These are phyloP conservation scores for Aureobasidium subglaciale DNA, from an alignment of 2,329 filamentous ascomycete genomes.

Conservation along the genomic window DNA sequence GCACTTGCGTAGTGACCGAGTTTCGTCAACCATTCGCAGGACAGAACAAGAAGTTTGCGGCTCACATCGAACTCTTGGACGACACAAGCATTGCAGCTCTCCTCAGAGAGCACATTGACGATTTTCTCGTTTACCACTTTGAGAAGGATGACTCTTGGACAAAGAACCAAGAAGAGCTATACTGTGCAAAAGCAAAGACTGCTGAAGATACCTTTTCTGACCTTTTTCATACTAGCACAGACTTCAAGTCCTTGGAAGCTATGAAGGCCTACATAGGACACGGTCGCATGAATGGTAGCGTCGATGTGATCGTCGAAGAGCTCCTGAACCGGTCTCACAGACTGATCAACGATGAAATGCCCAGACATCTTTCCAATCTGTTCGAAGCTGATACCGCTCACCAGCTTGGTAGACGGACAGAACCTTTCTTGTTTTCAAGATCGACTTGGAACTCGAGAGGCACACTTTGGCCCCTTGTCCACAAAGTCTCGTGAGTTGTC, in stretches of 20 bases:
- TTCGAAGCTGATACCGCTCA: neutral
- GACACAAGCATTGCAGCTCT: neutral
- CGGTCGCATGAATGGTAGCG: neutral
- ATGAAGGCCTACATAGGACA: neutral
- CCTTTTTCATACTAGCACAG: neutral
- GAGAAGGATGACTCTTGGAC: neutral
- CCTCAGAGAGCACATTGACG: no score
- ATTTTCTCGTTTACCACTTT: no score
- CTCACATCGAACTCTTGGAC: neutral
- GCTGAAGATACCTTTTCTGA: neutral
- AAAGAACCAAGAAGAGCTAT: neutral
- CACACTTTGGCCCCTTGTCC: neutral
- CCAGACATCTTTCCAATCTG: no score
- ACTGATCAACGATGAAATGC: neutral
- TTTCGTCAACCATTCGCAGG: constrained; percentile 9
- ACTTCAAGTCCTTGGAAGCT: neutral
- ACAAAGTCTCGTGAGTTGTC: neutral
- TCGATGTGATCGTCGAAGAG: no score
- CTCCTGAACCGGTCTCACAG: no score
- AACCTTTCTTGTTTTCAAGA: neutral
- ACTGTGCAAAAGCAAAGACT: neutral
- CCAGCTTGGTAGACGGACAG: neutral
- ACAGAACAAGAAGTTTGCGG: constrained; percentile 18
- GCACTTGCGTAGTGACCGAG: constrained; percentile 19
- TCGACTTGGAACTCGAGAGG: neutral